Percentiles rank a stretch among this genome's conserved stretches.
phyloP scores from a whole-genome alignment of 2,329 filamentous ascomycete genomes.

The Chalara sp. region DNA sequence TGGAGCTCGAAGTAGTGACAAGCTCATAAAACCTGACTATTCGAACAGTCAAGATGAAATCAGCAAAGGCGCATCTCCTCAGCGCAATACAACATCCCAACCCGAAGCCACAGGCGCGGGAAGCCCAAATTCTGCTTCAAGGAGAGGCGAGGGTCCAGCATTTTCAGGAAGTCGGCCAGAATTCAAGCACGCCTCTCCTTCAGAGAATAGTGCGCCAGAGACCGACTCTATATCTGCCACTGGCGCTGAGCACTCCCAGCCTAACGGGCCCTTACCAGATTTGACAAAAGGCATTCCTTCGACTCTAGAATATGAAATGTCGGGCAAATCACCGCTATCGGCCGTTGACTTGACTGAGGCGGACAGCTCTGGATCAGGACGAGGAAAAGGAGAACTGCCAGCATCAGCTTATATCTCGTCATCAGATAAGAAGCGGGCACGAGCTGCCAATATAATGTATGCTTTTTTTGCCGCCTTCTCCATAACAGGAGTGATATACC shows the following conservation, averaged over 20 bases:
- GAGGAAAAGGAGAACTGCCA: conserved; percentile 60
- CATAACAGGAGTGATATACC: conserved; percentile 49
- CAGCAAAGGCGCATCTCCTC: conserved; percentile 11
- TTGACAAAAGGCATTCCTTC: conserved; percentile 93
- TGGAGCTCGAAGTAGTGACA: conserved; percentile 11
- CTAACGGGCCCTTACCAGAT: conserved; percentile 72
- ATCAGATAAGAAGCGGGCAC: conserved; percentile 72
- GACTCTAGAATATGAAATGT: conserved; percentile 73
- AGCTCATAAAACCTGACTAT: conserved; percentile 14
- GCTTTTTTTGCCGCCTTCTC: conserved; percentile 50
- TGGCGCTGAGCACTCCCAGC: conserved; percentile 36
- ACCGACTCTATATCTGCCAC: conserved; percentile 26
- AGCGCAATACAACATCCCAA: conserved; percentile 10
- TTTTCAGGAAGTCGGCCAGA: conserved; percentile 20
- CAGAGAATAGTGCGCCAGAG: conserved; percentile 30
- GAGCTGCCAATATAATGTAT: conserved; percentile 71
- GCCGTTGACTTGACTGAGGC: conserved; percentile 44
- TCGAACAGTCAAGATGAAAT: conserved; percentile 13
- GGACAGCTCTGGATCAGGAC: conserved; percentile 31
- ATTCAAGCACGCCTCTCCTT: conserved; percentile 20
- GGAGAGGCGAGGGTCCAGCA: conserved; percentile 10
- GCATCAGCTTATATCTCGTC: conserved; percentile 86
- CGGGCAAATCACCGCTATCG: conserved; percentile 28
- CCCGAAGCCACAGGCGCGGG: conserved; percentile 9
- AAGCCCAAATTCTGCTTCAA: conserved; percentile 8